Evolutionary conservation across 805 yeast genomes (phyloP).

Genomic region (Starmerella riodocensis): DNA sequence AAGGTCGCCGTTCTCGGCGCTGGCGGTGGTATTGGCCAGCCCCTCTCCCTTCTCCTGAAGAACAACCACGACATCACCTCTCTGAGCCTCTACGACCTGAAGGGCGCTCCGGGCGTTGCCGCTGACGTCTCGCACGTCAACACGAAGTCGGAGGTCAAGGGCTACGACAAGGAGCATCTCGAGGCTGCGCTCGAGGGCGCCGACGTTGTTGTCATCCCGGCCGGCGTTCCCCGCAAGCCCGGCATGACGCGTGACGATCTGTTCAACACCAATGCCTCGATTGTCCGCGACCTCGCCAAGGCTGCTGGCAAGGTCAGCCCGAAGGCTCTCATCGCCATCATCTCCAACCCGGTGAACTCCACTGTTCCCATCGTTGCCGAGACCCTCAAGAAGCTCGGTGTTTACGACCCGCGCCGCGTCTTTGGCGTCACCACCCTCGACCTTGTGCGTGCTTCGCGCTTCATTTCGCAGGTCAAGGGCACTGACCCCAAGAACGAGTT

Average conservation of each 20-base stretch:
- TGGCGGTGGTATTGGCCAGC: constrained; percentile 96
- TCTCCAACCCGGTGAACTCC: constrained; percentile 94
- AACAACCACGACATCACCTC: constrained; percentile 78
- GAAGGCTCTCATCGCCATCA: constrained; percentile 66
- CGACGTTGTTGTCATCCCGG: constrained; percentile 80
- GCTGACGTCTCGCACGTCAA: constrained; percentile 91
- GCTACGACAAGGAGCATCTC: constrained; percentile 73
- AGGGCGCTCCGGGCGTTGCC: constrained; percentile 93
- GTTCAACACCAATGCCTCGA: constrained; percentile 90
- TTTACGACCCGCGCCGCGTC: constrained; percentile 79
- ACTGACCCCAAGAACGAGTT: constrained; percentile 66
- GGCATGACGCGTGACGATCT: constrained; percentile 98
- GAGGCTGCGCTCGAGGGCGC: constrained; percentile 56
- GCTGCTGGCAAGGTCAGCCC: constrained; percentile 74
- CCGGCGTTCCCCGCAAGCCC: constrained; percentile 97
- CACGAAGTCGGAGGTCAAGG: constrained; percentile 77
- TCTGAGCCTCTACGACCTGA: constrained; percentile 74
- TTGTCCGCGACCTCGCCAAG: constrained; percentile 83
- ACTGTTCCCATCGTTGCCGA: constrained; percentile 95
- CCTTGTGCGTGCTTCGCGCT: constrained; percentile 77
- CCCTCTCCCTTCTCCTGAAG: constrained; percentile 69
- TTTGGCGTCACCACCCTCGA: constrained; percentile 96
- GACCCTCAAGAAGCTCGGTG: constrained; percentile 72
- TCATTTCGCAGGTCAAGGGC: constrained; percentile 54
- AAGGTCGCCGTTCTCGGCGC: constrained; percentile 87